Percentiles rank a stretch among this genome's conserved stretches.
These are phyloP conservation scores for Talaromyces atroroseus DNA, from an alignment of 2,329 filamentous ascomycete species.

Conservation along the genomic window DNA sequence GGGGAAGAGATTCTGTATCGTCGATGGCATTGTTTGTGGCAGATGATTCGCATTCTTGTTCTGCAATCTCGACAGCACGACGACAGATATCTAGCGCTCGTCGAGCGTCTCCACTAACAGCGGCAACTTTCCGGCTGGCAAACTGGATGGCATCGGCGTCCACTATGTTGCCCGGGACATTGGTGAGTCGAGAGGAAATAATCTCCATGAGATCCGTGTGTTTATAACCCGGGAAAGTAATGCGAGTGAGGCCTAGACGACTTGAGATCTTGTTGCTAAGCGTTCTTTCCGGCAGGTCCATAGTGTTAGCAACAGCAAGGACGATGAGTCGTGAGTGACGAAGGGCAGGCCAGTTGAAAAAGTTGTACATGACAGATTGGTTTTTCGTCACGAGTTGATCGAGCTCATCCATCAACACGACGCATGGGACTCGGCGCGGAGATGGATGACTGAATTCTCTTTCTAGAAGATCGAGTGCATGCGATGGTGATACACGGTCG, in stretches of 20 bases:
- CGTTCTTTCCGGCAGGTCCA: slow-evolving; percentile 94
- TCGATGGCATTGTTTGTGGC: slow-evolving; percentile 19
- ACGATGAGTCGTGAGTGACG: slow-evolving; percentile 91
- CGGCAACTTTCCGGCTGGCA: slow-evolving; percentile 90
- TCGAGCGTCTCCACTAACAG: slow-evolving; percentile 88
- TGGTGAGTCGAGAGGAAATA: slow-evolving; percentile 86
- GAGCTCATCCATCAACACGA: slow-evolving; percentile 96
- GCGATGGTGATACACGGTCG: slow-evolving; percentile 83
- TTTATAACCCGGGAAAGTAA: slow-evolving; percentile 95
- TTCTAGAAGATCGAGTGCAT: slow-evolving; percentile 85
- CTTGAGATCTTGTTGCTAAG: slow-evolving; percentile 98
- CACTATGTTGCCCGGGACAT: slow-evolving; percentile 82
- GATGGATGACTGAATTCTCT: slow-evolving; percentile 88
- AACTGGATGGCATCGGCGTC: slow-evolving; percentile 93
- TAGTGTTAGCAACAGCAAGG: slow-evolving; percentile 94
- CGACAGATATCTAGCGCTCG: slow-evolving; percentile 92
- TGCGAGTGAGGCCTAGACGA: slow-evolving; percentile 79
- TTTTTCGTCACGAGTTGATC: slow-evolving; percentile 97
- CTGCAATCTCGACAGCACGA: slow-evolving; percentile 88
- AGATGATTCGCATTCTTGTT: slow-evolving; percentile 57
- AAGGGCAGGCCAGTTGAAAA: slow-evolving; percentile 97
- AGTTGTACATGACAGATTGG: slow-evolving; percentile 99
- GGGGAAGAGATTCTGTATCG: slow-evolving; percentile 32
- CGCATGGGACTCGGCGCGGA: slow-evolving; percentile 85
- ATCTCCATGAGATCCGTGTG: slow-evolving; percentile 97